Percentiles rank a stretch among this genome's conserved stretches.
These are phyloP conservation scores for Thraustochytrium sp. DNA, from an alignment of 352 stramenopile genomes.

Conservation along the genomic window DNA sequence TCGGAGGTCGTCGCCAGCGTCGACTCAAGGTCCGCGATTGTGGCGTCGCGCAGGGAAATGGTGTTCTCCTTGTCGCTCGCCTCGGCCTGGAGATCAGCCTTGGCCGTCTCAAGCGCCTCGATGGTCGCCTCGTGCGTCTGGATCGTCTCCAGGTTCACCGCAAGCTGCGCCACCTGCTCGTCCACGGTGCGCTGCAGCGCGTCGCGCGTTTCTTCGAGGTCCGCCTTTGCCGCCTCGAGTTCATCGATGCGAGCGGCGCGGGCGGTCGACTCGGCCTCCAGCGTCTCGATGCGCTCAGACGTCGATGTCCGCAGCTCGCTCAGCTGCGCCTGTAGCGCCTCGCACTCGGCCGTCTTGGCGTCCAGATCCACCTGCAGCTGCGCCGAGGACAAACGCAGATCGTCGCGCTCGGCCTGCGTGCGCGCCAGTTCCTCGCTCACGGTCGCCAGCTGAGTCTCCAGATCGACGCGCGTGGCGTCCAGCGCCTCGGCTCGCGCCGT, in stretches of 20 bases:
- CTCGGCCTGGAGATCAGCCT: neutral
- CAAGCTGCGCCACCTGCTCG: conserved; percentile 2
- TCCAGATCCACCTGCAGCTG: neutral
- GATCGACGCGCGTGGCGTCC: neutral
- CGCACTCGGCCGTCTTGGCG: neutral
- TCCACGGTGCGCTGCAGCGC: neutral
- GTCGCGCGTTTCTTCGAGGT: neutral
- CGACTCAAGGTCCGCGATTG: neutral
- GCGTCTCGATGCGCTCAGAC: neutral
- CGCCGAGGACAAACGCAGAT: neutral
- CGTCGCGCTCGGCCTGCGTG: neutral
- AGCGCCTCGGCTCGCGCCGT: neutral
- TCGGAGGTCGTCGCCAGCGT: neutral
- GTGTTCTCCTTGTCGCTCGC: conserved; percentile 19
- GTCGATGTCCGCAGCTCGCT: neutral
- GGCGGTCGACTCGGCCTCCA: neutral
- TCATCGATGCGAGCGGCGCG: neutral
- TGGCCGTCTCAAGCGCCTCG: neutral
- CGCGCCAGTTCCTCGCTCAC: neutral
- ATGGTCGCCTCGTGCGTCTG: neutral
- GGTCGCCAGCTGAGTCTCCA: neutral
- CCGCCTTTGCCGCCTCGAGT: neutral
- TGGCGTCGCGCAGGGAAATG: neutral
- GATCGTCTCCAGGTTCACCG: neutral
- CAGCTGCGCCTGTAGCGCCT: neutral